These are phyloP conservation scores for Phaffomyces thermotolerans DNA, from an alignment of 805 yeast genomes.

Conservation along the genomic window DNA sequence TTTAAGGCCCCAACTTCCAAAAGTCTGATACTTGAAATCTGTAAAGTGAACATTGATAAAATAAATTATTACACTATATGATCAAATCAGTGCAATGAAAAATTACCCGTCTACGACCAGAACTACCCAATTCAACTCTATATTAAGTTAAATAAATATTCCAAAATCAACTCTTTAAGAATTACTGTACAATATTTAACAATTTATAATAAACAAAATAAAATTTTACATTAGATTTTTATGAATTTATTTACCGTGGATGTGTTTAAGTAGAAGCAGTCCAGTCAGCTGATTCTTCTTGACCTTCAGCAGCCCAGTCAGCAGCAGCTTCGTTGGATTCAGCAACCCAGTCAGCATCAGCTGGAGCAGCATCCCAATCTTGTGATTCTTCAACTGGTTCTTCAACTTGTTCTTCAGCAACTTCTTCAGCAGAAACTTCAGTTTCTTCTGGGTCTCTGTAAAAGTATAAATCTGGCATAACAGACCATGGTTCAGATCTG, in stretches of 20 bases:
- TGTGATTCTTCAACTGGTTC: slow-evolving; percentile 55
- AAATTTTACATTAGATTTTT: slow-evolving; percentile 23
- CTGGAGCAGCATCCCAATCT: slow-evolving; percentile 64
- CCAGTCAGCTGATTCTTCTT: slow-evolving; percentile 25
- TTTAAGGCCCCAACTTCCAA: too few relatives aligned
- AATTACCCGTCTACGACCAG: neutral
- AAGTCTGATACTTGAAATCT: too few relatives aligned
- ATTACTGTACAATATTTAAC: neutral
- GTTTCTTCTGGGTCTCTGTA: slow-evolving; percentile 99
- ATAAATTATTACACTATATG: too few relatives aligned
- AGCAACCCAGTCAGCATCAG: slow-evolving; percentile 75
- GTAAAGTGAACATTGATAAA: too few relatives aligned
- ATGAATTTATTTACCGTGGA: slow-evolving; percentile 20
- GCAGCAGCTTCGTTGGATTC: slow-evolving; percentile 57
- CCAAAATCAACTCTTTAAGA: neutral
- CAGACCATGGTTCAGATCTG: slow-evolving; percentile 96
- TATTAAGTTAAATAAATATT: slow-evolving; percentile 1
- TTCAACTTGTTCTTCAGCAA: slow-evolving; percentile 45
- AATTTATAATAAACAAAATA: slow-evolving; percentile 14
- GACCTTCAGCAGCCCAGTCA: slow-evolving; percentile 46
- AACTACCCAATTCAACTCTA: slow-evolving; percentile 1
- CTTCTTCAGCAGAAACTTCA: slow-evolving; percentile 66
- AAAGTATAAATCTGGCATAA: slow-evolving; percentile 99
- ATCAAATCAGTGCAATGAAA: too few relatives aligned
- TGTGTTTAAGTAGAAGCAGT: slow-evolving; percentile 18